Percentiles rank a stretch among this genome's conserved stretches.
These are phyloP conservation scores for Cryphonectria japonica DNA, from an alignment of 2,329 filamentous ascomycete species.

Conservation along the genomic window DNA sequence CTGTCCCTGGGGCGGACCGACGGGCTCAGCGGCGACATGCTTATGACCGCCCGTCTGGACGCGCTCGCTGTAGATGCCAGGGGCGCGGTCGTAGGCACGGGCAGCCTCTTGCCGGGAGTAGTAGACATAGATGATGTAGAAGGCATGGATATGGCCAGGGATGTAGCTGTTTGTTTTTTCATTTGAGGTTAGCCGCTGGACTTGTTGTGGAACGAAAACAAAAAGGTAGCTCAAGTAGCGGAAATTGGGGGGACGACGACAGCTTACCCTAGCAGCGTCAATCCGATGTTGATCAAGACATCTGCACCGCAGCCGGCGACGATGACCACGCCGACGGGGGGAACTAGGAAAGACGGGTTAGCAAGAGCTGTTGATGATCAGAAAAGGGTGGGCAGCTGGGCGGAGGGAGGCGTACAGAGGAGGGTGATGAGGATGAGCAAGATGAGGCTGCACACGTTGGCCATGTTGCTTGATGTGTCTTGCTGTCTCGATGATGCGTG, in stretches of 20 bases:
- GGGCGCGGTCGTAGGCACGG: constrained; percentile 57
- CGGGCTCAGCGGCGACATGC: constrained; percentile 51
- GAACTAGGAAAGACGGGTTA: constrained; percentile 50
- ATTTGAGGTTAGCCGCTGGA: neutral
- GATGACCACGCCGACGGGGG: constrained; percentile 65
- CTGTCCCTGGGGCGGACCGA: constrained; percentile 22
- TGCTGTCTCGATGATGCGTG: neutral
- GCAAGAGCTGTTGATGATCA: constrained; percentile 4
- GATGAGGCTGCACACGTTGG: constrained; percentile 21
- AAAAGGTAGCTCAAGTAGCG: neutral
- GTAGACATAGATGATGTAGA: constrained; percentile 83
- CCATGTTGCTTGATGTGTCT: constrained; percentile 17
- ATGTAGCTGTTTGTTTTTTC: constrained; percentile 57
- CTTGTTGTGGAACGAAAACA: neutral
- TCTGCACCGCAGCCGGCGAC: constrained; percentile 69
- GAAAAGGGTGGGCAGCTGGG: neutral
- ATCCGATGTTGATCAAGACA: constrained; percentile 67
- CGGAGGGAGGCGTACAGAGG: constrained; percentile 18
- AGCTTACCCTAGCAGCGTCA: constrained; percentile 66
- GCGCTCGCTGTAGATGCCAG: constrained; percentile 72
- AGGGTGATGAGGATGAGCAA: constrained; percentile 28
- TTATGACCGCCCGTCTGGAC: constrained; percentile 74
- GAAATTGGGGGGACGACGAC: neutral
- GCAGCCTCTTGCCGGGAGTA: constrained; percentile 72
- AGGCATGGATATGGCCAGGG: constrained; percentile 79